These are phyloP conservation scores for Apiotrichum sp. DNA, from an alignment of 1,284 basidiomycete genomes.

Conservation along the genomic window DNA sequence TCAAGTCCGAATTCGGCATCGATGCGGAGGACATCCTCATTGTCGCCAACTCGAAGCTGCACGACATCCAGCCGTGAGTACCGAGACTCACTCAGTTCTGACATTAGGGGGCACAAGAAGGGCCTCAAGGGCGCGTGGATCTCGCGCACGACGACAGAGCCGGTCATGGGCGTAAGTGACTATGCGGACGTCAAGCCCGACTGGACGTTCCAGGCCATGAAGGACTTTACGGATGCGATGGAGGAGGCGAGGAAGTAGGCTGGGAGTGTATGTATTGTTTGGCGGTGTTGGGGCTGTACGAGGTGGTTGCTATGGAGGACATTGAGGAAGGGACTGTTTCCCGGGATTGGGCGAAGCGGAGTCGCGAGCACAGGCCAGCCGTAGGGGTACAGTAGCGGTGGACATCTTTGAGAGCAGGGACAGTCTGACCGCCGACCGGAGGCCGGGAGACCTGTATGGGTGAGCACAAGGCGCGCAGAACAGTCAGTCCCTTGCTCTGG, in stretches of 20 bases:
- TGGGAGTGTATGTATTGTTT: too few relatives aligned
- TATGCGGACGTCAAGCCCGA: slow-evolving; percentile 11
- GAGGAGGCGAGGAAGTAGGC: not conserved
- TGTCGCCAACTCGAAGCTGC: slow-evolving; percentile 30
- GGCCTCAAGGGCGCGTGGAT: slow-evolving; percentile 36
- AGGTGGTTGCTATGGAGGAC: too few relatives aligned
- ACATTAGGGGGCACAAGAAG: slow-evolving; percentile 23
- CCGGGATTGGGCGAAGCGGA: too few relatives aligned
- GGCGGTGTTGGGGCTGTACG: too few relatives aligned
- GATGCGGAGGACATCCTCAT: slow-evolving; percentile 23
- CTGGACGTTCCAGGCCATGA: slow-evolving; percentile 14
- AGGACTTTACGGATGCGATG: slow-evolving; percentile 11
- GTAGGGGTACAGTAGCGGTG: too few relatives aligned
- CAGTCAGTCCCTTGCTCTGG: too few relatives aligned
- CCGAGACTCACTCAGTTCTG: not conserved
- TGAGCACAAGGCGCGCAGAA: too few relatives aligned
- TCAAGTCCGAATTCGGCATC: slow-evolving; percentile 26
- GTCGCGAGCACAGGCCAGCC: too few relatives aligned
- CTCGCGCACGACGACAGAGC: slow-evolving; percentile 18
- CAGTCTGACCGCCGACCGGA: too few relatives aligned
- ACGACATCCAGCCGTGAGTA: slow-evolving; percentile 32
- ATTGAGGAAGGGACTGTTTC: too few relatives aligned
- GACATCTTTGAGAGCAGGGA: too few relatives aligned
- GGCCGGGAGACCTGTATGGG: too few relatives aligned
- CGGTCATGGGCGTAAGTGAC: slow-evolving; percentile 10